Conservation (phyloP, 2,329 filamentous ascomycete genomes). For the Epichloe scottii region DNA sequence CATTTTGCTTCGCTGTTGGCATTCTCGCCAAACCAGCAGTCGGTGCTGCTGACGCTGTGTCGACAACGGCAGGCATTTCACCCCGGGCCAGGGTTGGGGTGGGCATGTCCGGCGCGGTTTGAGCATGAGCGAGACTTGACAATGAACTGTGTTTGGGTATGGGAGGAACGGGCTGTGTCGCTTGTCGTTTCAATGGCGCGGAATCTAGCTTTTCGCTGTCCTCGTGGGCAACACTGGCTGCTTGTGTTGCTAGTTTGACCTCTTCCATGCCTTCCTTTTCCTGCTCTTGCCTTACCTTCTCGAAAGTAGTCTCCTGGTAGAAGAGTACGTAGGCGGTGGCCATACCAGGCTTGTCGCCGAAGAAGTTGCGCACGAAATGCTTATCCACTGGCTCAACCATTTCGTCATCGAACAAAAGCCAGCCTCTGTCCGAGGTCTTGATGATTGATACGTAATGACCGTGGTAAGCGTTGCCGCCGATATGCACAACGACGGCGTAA, state of each 20-base stretch:
- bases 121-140: conserved; percentile 50
- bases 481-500: conserved; percentile 94
- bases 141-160: conserved; percentile 38
- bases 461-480: conserved; percentile 91
- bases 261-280: conserved; percentile 65
- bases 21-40: conserved; percentile 7
- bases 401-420: conserved; percentile 95
- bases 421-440: conserved; percentile 91
- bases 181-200: conserved; percentile 34
- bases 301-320: conserved; percentile 78
- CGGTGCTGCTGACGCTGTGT: neutral
- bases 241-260: conserved; percentile 41
- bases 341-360: conserved; percentile 80
- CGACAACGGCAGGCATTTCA: conserved; percentile 9
- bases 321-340: conserved; percentile 96
- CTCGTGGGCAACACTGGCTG: conserved; percentile 41
- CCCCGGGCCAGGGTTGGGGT: conserved; percentile 8
- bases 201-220: conserved; percentile 33
- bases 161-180: conserved; percentile 34
- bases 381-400: conserved; percentile 98
- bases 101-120: conserved; percentile 42
- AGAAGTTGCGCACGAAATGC: conserved; percentile 91
- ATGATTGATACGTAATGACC: conserved; percentile 97
- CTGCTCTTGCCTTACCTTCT: conserved; percentile 61
- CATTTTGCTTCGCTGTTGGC: conserved; percentile 15